A percentile compares a stretch with the other conserved stretches of the same genome.
Conservation (phyloP, 1,284 basidiomycete species). For the Ganoderma sinense region DNA sequence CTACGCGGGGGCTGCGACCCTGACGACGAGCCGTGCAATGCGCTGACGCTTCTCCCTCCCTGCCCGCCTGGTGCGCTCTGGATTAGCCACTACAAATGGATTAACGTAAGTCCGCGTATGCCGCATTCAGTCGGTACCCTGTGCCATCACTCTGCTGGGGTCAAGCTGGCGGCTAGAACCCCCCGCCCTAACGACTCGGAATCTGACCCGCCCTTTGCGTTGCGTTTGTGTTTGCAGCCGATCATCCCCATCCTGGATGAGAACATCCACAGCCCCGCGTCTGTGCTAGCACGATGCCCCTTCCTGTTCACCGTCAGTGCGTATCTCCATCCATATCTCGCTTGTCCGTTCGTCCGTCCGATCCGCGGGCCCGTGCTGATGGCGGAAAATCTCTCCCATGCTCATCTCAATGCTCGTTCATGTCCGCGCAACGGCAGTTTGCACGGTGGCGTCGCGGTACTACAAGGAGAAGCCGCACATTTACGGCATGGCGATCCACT, state of each 20-base stretch:
- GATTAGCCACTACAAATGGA: conserved; percentile 45
- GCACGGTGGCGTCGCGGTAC: conserved; percentile 47
- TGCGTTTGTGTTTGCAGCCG: conserved; percentile 30
- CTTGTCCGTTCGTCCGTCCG: background rate
- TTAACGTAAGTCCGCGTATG: conserved; percentile 43
- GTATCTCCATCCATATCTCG: conserved; percentile 23
- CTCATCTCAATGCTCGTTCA: background rate
- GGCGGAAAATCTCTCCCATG: background rate
- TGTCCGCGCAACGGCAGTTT: conserved; percentile 34
- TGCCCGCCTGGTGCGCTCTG: background rate
- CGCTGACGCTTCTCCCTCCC: background rate
- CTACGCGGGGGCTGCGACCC: background rate
- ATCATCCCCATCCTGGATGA: conserved; percentile 47
- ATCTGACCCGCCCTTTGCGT: background rate
- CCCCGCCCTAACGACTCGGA: background rate
- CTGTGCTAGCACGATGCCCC: conserved; percentile 47
- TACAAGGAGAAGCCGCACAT: conserved; percentile 44
- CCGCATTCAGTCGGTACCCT: conserved; percentile 40
- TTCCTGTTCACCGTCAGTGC: conserved; percentile 49
- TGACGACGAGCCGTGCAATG: background rate
- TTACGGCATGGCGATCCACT: conserved; percentile 45
- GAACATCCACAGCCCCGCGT: conserved; percentile 45
- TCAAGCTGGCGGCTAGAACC: background rate
- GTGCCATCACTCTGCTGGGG: conserved; percentile 45
- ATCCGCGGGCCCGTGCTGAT: background rate